A percentile compares a stretch with the other conserved stretches of the same genome.
These are phyloP conservation scores for Nematodospora valgi DNA, from an alignment of 805 yeast species.

Conservation along the genomic window DNA sequence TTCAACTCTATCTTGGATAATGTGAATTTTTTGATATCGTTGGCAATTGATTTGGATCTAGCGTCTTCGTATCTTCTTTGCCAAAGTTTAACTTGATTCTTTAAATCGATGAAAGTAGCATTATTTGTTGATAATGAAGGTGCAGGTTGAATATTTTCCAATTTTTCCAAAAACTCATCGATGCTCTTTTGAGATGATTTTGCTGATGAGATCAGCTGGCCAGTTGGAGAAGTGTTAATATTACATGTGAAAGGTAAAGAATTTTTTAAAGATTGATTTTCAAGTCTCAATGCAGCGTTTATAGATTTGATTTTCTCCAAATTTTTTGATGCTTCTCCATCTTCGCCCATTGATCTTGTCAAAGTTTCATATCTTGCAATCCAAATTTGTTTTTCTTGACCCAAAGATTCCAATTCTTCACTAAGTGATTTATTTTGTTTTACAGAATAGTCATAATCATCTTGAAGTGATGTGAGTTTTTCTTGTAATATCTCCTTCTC, in stretches of 20 bases:
- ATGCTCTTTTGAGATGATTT: conserved; percentile 7
- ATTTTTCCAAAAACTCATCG: conserved; percentile 11
- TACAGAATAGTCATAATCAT: conserved; percentile 18
- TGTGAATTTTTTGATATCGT: conserved; percentile 15
- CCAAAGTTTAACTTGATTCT: conserved; percentile 42
- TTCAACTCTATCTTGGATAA: conserved; percentile 23
- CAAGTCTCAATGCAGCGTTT: conserved; percentile 34
- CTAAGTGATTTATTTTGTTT: conserved; percentile 19
- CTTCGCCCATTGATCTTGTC: conserved; percentile 5
- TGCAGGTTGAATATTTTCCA: conserved; percentile 2
- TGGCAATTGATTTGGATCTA: conserved; percentile 30
- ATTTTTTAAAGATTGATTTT: conserved; percentile 35
- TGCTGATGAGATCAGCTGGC: neutral
- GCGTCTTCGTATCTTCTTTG: conserved; percentile 49
- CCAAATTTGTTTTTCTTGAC: conserved; percentile 13
- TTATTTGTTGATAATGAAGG: conserved; percentile 1
- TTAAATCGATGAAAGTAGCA: conserved; percentile 8
- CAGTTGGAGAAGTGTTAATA: conserved; percentile 1
- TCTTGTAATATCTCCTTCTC: conserved; percentile 13
- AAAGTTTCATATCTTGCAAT: conserved; percentile 3
- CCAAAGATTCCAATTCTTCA: conserved; percentile 18
- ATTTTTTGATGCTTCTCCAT: conserved; percentile 16
- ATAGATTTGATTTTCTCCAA: conserved; percentile 26
- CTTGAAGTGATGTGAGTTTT: conserved; percentile 18
- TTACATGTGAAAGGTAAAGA: conserved; percentile 1